These are phyloP conservation scores for Jatropha curcas DNA, from an alignment of 345 rosid genomes.

Conservation along the genomic window DNA sequence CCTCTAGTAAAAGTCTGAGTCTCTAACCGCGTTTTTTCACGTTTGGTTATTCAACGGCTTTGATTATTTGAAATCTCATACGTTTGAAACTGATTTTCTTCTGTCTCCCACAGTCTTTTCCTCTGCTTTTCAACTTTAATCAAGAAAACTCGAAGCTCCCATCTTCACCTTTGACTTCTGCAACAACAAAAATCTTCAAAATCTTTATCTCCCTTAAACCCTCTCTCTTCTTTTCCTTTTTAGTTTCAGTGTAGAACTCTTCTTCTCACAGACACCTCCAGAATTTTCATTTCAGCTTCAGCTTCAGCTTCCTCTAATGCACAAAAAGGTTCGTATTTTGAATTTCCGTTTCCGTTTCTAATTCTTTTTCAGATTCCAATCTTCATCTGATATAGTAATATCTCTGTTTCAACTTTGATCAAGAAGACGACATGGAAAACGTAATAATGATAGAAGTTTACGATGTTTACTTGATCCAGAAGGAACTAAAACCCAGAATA, in stretches of 20 bases:
- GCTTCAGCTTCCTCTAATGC: background rate
- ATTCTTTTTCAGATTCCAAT: background rate
- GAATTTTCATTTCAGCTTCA: no score
- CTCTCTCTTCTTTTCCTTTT: no score
- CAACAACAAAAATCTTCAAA: no score
- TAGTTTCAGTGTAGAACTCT: no score
- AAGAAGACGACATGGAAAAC: no score
- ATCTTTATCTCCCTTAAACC: no score
- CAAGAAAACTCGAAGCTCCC: background rate
- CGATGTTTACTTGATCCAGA: no score
- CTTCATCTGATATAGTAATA: background rate
- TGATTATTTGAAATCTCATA: background rate
- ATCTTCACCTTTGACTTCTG: background rate
- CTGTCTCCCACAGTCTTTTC: background rate
- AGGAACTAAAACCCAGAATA: no score
- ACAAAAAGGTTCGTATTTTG: constrained; percentile 3
- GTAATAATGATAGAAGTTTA: no score
- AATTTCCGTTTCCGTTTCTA: background rate
- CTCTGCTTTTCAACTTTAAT: background rate
- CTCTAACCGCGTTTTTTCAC: constrained; percentile 10
- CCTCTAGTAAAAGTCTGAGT: no score
- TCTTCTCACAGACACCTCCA: no score
- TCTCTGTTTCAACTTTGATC: background rate
- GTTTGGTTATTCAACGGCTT: background rate
- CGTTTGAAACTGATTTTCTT: no score